Evolutionary conservation across 2,329 filamentous ascomycete genomes (phyloP), one percentile per base, ranked within the genome.

Genomic region (Ophiostoma sp.): DNA sequence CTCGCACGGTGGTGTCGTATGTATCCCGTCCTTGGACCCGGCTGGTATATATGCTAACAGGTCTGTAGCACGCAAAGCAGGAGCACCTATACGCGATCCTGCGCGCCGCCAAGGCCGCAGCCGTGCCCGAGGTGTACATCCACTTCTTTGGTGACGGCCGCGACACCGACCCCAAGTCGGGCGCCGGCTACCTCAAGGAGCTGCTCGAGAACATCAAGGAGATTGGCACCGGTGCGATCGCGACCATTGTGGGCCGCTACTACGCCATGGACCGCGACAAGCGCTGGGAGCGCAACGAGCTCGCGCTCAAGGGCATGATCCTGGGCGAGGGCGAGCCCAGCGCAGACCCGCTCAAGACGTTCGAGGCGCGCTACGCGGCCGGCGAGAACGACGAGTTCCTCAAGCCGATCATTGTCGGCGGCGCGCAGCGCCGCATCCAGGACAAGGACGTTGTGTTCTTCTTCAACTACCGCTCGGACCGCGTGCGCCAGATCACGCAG

Each of bases 401-500:
- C 74, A 97, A 96, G 82, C 95, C 95, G 74, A 98, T 99, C 78
- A 93, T 99, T 75, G 85, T 98, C 70, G 92, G 92, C 72, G 95
- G 94, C 74, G 86, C 92, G 74, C 91, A 96, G 76, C 84, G 85
- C 71, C 90, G 95, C 74, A 89, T 99, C 77, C 88, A 97, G 83
- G 93, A 98, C 76, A 85, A 90, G 73, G 95, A 99, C 77, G 94
- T 92, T 67, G 86, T 98, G 75, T 98, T 98, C 87, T 98, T 98
- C 87, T 99, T 99, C 91, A 99, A 99, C 88, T 99, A 99, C 85
- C 92, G 95, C 76, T 98, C 95, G 69, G 95, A 99, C 79, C 93
- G 95, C 78, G 94, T 94, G 67, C 91, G 95, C 74, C 95, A 99
- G 80, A 90, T 99, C 78, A 96, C 93, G 65, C 95, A 98, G 81